Evolutionary conservation across 345 rosid genomes (phyloP).

Genomic region (Moricandia arvensis): DNA sequence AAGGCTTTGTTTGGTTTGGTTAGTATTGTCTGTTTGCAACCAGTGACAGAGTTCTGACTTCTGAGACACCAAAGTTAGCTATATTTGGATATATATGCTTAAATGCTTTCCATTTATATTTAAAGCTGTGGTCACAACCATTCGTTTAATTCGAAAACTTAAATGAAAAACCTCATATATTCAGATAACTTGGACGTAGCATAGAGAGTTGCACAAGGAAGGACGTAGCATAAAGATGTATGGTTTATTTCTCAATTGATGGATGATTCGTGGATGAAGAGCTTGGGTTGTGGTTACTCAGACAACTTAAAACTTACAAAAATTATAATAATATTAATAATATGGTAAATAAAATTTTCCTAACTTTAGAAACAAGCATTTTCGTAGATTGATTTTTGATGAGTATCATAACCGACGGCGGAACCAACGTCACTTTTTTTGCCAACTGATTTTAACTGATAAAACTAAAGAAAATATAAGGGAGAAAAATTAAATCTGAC

Average conservation of each 20-base stretch:
- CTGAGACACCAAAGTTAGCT: constrained; percentile 25
- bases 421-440: too few species aligned
- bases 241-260: not conserved
- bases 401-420: too few species aligned
- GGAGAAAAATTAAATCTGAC: too few species aligned
- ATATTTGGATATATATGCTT: constrained; percentile 27
- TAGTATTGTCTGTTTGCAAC: constrained; percentile 27
- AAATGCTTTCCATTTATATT: constrained; percentile 8
- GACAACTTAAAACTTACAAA: not conserved
- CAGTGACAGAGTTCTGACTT: constrained; percentile 10
- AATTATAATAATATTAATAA: too few species aligned
- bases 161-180: not conserved
- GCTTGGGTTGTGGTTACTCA: not conserved
- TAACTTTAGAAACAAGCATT: too few species aligned
- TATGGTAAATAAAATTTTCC: too few species aligned
- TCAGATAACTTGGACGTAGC: not conserved
- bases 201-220: too few species aligned
- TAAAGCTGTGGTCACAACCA: constrained; percentile 4
- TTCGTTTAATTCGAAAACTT: not conserved
- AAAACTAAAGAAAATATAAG: too few species aligned
- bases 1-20: constrained; percentile 32
- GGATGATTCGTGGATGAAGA: not conserved
- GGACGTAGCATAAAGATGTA: too few species aligned
- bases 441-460: too few species aligned
- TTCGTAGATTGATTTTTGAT: too few species aligned